Conservation (phyloP, 2,329 filamentous ascomycete species). For the Aspergillus neoniger region DNA sequence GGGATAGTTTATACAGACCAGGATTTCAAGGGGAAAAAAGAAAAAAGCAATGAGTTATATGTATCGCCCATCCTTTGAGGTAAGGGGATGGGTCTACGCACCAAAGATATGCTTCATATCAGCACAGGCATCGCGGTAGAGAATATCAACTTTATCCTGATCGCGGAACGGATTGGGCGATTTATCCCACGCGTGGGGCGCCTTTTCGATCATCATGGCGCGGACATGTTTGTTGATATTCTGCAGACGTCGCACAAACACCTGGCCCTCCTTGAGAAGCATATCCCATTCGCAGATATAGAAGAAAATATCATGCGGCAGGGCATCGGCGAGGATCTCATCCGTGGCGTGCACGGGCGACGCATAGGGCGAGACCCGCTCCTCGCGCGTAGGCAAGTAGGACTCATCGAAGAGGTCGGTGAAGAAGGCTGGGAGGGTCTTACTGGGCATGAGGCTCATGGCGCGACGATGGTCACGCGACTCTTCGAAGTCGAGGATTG, state of each 20-base stretch:
- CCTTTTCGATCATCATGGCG: constrained; percentile 49
- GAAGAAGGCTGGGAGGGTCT: constrained; percentile 51
- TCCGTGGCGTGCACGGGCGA: constrained; percentile 59
- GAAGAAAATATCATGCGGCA: constrained; percentile 63
- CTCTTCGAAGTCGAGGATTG: constrained; percentile 62
- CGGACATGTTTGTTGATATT: constrained; percentile 47
- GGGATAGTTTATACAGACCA: background rate
- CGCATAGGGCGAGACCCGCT: constrained; percentile 60
- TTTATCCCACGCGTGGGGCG: constrained; percentile 53
- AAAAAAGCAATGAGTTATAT: background rate
- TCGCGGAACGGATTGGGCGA: constrained; percentile 51
- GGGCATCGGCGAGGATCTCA: constrained; percentile 52
- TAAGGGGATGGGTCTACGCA: constrained; percentile 12
- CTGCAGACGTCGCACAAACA: constrained; percentile 46
- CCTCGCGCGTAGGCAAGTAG: constrained; percentile 48
- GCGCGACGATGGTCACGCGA: constrained; percentile 61
- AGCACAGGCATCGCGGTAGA: constrained; percentile 47
- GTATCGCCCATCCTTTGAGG: too few species aligned
- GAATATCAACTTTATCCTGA: constrained; percentile 43
- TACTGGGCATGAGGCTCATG: constrained; percentile 55
- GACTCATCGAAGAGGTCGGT: constrained; percentile 53
- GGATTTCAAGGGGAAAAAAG: background rate
- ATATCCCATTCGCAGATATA: constrained; percentile 69
- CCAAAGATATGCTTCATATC: constrained; percentile 47
- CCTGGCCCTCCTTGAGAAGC: constrained; percentile 61